These are phyloP conservation scores for Metarhizium humberi DNA, from an alignment of 2,329 filamentous ascomycete species.

Conservation along the genomic window DNA sequence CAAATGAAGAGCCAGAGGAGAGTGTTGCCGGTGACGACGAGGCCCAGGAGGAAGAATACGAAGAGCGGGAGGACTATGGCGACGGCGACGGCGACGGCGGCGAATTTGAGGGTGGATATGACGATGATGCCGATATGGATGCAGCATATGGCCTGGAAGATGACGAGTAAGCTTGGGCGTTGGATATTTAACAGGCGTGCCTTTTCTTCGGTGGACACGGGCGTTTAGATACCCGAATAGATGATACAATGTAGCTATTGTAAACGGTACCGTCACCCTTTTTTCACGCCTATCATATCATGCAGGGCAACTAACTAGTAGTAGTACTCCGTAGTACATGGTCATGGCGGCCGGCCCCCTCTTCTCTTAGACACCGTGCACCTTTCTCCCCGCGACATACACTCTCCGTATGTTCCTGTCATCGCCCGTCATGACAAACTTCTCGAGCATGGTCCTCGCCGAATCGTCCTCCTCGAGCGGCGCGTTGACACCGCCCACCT, in stretches of 20 bases:
- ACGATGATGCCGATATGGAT: constrained; percentile 28
- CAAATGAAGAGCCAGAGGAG: constrained; percentile 23
- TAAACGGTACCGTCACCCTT: no score
- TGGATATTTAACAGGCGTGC: not conserved
- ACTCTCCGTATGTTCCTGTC: constrained; percentile 51
- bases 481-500: constrained; percentile 35
- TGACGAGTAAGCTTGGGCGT: not conserved
- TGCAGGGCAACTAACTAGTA: no score
- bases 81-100: constrained; percentile 26
- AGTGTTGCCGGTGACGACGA: constrained; percentile 27
- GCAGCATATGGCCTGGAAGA: constrained; percentile 17
- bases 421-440: constrained; percentile 57
- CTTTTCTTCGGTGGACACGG: not conserved
- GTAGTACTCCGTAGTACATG: no score
- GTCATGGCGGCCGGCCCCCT: not conserved
- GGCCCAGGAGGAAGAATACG: constrained; percentile 17
- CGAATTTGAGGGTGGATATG: constrained; percentile 24
- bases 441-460: constrained; percentile 42
- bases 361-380: constrained; percentile 8
- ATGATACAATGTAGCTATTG: not conserved
- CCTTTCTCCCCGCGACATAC: constrained; percentile 37
- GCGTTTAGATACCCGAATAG: not conserved
- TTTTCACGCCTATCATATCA: no score
- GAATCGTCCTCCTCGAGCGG: constrained; percentile 41
- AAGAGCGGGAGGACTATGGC: constrained; percentile 26